phyloP scores from a whole-genome alignment of 257 asterid species.

The Ballota nigra region DNA sequence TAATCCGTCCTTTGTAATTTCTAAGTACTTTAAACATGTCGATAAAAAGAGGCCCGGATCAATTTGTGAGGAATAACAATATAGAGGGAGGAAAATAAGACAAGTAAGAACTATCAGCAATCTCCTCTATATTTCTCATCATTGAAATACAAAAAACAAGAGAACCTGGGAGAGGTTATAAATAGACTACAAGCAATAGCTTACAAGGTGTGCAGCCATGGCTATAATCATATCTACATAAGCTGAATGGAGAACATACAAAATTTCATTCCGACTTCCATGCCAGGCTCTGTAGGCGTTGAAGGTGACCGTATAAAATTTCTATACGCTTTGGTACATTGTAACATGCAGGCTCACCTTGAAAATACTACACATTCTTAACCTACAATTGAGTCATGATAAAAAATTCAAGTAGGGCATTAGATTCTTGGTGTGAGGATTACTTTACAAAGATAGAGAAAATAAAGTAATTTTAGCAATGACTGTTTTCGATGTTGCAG shows the following conservation, averaged over 20 bases:
- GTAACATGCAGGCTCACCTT: constrained; percentile 10
- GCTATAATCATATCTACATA: constrained; percentile 17
- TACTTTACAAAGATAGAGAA: not conserved
- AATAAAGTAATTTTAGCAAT: not conserved
- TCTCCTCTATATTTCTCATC: constrained; percentile 26
- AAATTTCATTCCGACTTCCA: constrained; percentile 24
- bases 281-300: constrained; percentile 10
- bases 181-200: constrained; percentile 26
- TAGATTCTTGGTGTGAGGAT: not conserved
- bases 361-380: constrained; percentile 24
- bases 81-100: not conserved
- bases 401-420: constrained; percentile 1
- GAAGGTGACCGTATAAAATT: constrained; percentile 9
- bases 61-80: not conserved
- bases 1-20: not conserved
- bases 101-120: constrained; percentile 15
- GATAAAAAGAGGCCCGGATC: constrained; percentile 3
- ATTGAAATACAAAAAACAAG: not conserved
- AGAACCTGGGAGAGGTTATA: not conserved
- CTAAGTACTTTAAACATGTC: constrained; percentile 11
- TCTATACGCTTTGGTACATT: constrained; percentile 14
- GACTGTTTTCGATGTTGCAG: not conserved
- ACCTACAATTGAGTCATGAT: constrained; percentile 33
- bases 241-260: constrained; percentile 25
- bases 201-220: constrained; percentile 17